Evolutionary conservation across 352 stramenopile genomes (phyloP).

Genomic region (Pythium aphanidermatum): DNA sequence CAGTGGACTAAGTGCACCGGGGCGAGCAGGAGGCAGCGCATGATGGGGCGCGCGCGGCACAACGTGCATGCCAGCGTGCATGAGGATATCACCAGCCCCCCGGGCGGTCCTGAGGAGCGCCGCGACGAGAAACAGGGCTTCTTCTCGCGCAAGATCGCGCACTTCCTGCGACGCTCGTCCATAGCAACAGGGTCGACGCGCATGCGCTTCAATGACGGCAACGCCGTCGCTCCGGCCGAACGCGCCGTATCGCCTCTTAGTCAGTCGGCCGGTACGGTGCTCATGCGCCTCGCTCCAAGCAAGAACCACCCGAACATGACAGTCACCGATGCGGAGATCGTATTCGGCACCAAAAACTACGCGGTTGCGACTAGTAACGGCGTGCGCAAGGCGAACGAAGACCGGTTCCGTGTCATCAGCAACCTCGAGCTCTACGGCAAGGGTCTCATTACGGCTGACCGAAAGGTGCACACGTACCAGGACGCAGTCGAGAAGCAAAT

Average conservation of each 20-base stretch:
- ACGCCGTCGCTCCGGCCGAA: constrained; percentile 11
- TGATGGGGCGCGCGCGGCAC: constrained; percentile 18
- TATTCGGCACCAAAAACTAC: constrained; percentile 36
- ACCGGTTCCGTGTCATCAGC: constrained; percentile 65
- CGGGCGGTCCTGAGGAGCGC: constrained; percentile 20
- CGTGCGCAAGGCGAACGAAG: constrained; percentile 49
- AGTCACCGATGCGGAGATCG: constrained; percentile 44
- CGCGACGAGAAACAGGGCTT: constrained; percentile 31
- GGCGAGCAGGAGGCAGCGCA: too few relatives aligned
- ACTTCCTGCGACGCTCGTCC: constrained; percentile 43
- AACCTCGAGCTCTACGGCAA: constrained; percentile 56
- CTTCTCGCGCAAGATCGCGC: constrained; percentile 38
- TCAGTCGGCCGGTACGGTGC: neutral
- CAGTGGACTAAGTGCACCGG: too few relatives aligned
- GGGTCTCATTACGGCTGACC: constrained; percentile 38
- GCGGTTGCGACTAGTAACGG: constrained; percentile 40
- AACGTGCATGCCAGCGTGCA: constrained; percentile 16
- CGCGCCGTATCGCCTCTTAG: constrained; percentile 3
- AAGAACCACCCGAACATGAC: constrained; percentile 8
- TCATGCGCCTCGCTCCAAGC: neutral
- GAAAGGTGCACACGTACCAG: constrained; percentile 19
- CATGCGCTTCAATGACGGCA: constrained; percentile 12
- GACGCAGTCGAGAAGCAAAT: constrained; percentile 27
- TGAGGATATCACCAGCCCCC: constrained; percentile 5
- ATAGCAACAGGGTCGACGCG: constrained; percentile 15